Conservation (phyloP, 2,329 filamentous ascomycete species). For the Diaporthe batatas region DNA sequence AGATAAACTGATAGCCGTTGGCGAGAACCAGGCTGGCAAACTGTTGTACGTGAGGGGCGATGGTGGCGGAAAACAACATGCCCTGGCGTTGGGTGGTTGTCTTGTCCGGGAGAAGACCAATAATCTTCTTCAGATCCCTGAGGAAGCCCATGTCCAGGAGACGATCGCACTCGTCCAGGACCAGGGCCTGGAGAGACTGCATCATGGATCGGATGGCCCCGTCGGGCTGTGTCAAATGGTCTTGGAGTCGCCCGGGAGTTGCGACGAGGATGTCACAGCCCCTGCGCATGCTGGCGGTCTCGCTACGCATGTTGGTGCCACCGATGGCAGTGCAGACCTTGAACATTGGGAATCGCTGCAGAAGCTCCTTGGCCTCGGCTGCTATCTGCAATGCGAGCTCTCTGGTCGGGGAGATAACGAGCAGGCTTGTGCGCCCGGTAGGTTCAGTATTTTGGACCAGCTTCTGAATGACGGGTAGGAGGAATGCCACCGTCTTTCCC, state of each 20-base stretch:
- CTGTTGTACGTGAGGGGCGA: conserved; percentile 82
- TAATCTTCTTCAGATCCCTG: conserved; percentile 81
- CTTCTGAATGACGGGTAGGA: conserved; percentile 85
- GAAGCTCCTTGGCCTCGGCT: conserved; percentile 77
- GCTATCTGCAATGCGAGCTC: conserved; percentile 79
- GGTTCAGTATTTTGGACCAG: conserved; percentile 64
- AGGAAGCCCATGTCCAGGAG: conserved; percentile 92
- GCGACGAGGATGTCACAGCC: conserved; percentile 86
- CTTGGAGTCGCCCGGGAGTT: conserved; percentile 82
- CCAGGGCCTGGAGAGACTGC: conserved; percentile 78
- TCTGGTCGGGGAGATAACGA: conserved; percentile 79
- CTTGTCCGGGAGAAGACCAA: conserved; percentile 76
- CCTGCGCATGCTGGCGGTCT: conserved; percentile 77
- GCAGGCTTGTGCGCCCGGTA: conserved; percentile 63
- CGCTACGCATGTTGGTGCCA: conserved; percentile 79
- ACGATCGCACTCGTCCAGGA: conserved; percentile 94
- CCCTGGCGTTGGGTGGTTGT: conserved; percentile 72
- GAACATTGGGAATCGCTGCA: conserved; percentile 80
- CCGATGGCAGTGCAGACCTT: conserved; percentile 85
- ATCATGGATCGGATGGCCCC: conserved; percentile 76
- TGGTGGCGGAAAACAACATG: conserved; percentile 88
- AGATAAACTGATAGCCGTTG: conserved; percentile 82
- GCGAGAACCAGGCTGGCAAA: conserved; percentile 79
- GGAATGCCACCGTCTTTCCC: conserved; percentile 87
- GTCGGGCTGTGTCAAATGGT: conserved; percentile 82